Evolutionary conservation across 108 stramenopile species (phyloP).

Genomic region (Cyclotella kingstonii): DNA sequence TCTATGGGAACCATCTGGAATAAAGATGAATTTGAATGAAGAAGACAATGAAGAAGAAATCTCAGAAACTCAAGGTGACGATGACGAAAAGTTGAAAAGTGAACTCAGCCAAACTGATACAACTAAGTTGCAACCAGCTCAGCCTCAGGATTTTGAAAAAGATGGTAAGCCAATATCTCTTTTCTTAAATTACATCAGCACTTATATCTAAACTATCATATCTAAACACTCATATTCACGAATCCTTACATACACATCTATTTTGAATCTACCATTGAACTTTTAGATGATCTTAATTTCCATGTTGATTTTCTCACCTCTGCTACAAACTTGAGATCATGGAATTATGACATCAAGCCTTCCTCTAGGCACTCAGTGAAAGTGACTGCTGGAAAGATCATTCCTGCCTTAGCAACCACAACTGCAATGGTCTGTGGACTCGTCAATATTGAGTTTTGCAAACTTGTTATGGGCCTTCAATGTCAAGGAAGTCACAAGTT

Average conservation of each 20-base stretch:
- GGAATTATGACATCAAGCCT: constrained; percentile 81
- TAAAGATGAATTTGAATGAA: constrained; percentile 45
- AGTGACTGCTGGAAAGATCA: constrained; percentile 80
- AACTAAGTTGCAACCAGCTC: constrained; percentile 40
- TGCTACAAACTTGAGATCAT: constrained; percentile 67
- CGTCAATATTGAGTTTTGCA: constrained; percentile 80
- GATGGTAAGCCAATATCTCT: constrained; percentile 37
- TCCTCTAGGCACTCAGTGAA: constrained; percentile 74
- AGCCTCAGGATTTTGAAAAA: constrained; percentile 79
- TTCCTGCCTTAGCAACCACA: constrained; percentile 81
- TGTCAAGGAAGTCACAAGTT: constrained; percentile 56
- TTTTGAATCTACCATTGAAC: not conserved
- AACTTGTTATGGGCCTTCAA: constrained; percentile 60
- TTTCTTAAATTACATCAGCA: not conserved
- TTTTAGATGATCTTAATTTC: constrained; percentile 51
- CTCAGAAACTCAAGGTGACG: constrained; percentile 64
- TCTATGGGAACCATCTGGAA: constrained; percentile 54
- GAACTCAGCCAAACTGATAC: constrained; percentile 48
- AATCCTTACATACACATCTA: not conserved
- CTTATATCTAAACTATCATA: too few relatives aligned
- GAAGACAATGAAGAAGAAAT: constrained; percentile 42
- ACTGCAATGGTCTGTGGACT: constrained; percentile 86
- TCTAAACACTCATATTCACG: too few relatives aligned
- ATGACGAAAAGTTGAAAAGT: constrained; percentile 55
- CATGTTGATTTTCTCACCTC: constrained; percentile 83